Base-by-base conservation (phyloP, 345 rosid genomes). In the Sisymbrium altissimum region DNA sequence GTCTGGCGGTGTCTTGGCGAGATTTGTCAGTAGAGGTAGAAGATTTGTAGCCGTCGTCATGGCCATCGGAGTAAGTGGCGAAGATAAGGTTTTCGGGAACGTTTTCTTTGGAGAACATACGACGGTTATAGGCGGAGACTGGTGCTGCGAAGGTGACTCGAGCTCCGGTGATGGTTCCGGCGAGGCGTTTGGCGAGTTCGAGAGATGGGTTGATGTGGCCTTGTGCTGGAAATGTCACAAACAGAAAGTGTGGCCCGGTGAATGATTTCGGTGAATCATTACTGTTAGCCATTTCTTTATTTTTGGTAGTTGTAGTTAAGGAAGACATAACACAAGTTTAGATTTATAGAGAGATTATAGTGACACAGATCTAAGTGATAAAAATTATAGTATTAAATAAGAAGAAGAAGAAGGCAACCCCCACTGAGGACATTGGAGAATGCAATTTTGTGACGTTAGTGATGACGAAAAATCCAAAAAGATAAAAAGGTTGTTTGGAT, bases 191-290 rank as follows among this genome's bases (percentile, higher is more conserved):
- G 41, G 92, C 87, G 15, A 87, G 81, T 39, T 84, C 83, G 70
- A 86, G 84, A 48, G 78, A 10, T 6, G 93, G 96, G 69, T 86
- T 90, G 39, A 90, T 69, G 79, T 88, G 96, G 57, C 96, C 96
- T 57, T 85, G 93, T 0, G 80, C 81, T 2, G 93, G 86, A 36
- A 36, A 84, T 3, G 87, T 73, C 2, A 90, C 75, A 1, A 90
- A 73, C 18, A 88, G 77, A 67, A 88, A 55, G 60, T 55, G 60
- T 30, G 60, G 60, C 30, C 60, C 38, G 38, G 1, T 29, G 13
- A 85, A 85, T 12, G 41, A 39, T 19, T 46, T 66, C 8, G 62
- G 25, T 2, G 59, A 45, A 38, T 46, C 32, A 40, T 30, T 60
- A 15, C 15, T 32, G 7, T 17, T 30, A 29, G 29, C 52, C 73